Percentiles rank a stretch among this genome's conserved stretches.
Evolutionary conservation across 805 yeast species (phyloP).

Genomic region (Kluyveromyces dobzhanskii): DNA sequence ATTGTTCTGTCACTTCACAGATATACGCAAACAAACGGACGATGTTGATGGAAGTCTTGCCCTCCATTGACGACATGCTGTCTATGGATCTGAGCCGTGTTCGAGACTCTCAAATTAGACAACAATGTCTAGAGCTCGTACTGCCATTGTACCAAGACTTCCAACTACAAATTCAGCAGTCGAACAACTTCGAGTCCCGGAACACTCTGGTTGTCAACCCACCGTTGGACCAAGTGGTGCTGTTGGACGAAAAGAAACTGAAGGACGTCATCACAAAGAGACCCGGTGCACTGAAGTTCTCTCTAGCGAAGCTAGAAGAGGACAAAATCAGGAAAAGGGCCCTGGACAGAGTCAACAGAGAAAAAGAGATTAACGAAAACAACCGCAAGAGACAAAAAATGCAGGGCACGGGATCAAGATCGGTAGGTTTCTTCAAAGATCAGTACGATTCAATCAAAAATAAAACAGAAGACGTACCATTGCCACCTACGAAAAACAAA

Average conservation of each 20-base stretch:
- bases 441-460: constrained; percentile 30
- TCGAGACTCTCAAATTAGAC: constrained; percentile 20
- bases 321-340: constrained; percentile 29
- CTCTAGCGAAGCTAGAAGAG: constrained; percentile 26
- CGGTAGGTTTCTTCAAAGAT: constrained; percentile 35
- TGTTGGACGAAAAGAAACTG: constrained; percentile 16
- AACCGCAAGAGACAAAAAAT: constrained; percentile 15
- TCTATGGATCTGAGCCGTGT: constrained; percentile 19
- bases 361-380: constrained; percentile 14
- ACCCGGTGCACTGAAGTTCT: constrained; percentile 15
- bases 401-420: constrained; percentile 13
- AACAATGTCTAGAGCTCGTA: constrained; percentile 29
- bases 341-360: constrained; percentile 14
- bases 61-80: constrained; percentile 28
- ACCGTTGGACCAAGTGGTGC: constrained; percentile 21
- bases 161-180: constrained; percentile 33
- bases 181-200: constrained; percentile 18
- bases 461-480: not conserved
- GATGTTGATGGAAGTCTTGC: constrained; percentile 28
- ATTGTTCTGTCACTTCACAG: constrained; percentile 12
- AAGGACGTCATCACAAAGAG: constrained; percentile 21
- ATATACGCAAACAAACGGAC: constrained; percentile 15
- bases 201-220: constrained; percentile 19
- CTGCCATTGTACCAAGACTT: constrained; percentile 33
- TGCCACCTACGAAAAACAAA: not conserved